A percentile compares a stretch with the other conserved stretches of the same genome.
These are phyloP conservation scores for Linderniella brevidens DNA, from an alignment of 257 asterid genomes.

Conservation along the genomic window DNA sequence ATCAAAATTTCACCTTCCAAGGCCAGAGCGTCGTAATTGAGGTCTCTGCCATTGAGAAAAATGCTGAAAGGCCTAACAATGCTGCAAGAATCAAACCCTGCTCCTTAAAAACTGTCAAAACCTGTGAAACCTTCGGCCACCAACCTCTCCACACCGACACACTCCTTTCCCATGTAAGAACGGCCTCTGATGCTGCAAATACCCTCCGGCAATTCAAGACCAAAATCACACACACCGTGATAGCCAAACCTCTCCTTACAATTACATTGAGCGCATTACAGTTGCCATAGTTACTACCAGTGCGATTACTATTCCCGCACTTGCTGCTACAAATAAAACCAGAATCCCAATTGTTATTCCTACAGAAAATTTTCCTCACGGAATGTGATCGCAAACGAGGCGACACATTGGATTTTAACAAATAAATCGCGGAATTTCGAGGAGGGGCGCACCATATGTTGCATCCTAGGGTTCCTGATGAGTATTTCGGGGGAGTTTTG, in stretches of 20 bases:
- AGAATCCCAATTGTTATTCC: too few relatives aligned
- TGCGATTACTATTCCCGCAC: too few relatives aligned
- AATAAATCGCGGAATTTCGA: too few relatives aligned
- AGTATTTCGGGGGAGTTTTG: too few relatives aligned
- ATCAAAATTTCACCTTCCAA: slow-evolving; percentile 64
- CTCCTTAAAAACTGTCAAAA: slow-evolving; percentile 57
- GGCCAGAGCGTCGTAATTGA: slow-evolving; percentile 99
- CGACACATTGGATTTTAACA: too few relatives aligned
- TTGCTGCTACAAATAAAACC: too few relatives aligned
- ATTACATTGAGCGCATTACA: too few relatives aligned
- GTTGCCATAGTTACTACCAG: too few relatives aligned
- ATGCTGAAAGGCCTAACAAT: slow-evolving; percentile 80
- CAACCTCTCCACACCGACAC: slow-evolving; percentile 42
- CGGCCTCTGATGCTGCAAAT: slow-evolving; percentile 40
- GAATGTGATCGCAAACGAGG: too few relatives aligned
- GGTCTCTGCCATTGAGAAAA: slow-evolving; percentile 98
- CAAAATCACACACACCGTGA: slow-evolving; percentile 46
- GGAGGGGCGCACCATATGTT: too few relatives aligned
- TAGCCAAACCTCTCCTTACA: slow-evolving; percentile 23
- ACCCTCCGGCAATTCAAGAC: slow-evolving; percentile 46
- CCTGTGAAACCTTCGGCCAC: slow-evolving; percentile 79
- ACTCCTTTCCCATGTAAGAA: slow-evolving; percentile 42
- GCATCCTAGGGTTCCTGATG: too few relatives aligned
- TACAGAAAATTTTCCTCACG: too few relatives aligned
- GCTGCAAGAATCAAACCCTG: slow-evolving; percentile 85